Evolutionary conservation across 2,329 filamentous ascomycete species (phyloP), one percentile per base, ranked within the genome.

Genomic region (Sordariomycetes sp.): DNA sequence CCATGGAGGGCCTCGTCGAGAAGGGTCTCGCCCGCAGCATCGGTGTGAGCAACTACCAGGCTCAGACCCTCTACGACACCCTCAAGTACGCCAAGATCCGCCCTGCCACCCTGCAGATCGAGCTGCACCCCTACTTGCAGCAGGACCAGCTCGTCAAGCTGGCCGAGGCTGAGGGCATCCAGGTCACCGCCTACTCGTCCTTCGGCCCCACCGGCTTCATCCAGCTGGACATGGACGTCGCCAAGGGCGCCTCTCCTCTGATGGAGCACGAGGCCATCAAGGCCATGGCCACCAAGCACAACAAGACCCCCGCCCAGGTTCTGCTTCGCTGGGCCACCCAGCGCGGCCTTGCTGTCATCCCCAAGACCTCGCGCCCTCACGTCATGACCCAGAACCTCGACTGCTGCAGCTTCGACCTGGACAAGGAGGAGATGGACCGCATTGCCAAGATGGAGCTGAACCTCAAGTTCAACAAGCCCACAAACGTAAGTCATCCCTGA

Each of bases 311-410:
- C 6, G 82, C 84, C 12, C 86, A 94, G 70, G 70, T 94, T 19
- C 70, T 94, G 40, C 70, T 94, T 45, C 75, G 86, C 48, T 94
- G 87, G 87, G 77, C 86, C 16, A 93, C 86, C 12, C 86, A 93
- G 69, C 72, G 82, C 33, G 78, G 77, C 21, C 66, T 92, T 37
- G 82, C 84, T 31, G 82, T 92, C 47, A 92, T 92, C 48, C 85
- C 84, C 46, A 90, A 90, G 74, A 80, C 72, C 42, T 80, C 58
- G 59, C 70, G 57, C 44, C 51, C 43, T 41, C 64, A 53, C 16
- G 44, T 64, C 44, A 68, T 86, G 54, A 55, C 63, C 38, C 66
- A 80, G 64, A 86, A 86, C 61, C 61, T 88, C 43, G 72, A 79
- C 45, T 74, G 77, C 42, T 72, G 65, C 42, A 63, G 61, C 41